Percentiles rank a stretch among this genome's conserved stretches.
These are phyloP conservation scores for Linderniella brevidens DNA, from an alignment of 257 asterid genomes.

Conservation along the genomic window DNA sequence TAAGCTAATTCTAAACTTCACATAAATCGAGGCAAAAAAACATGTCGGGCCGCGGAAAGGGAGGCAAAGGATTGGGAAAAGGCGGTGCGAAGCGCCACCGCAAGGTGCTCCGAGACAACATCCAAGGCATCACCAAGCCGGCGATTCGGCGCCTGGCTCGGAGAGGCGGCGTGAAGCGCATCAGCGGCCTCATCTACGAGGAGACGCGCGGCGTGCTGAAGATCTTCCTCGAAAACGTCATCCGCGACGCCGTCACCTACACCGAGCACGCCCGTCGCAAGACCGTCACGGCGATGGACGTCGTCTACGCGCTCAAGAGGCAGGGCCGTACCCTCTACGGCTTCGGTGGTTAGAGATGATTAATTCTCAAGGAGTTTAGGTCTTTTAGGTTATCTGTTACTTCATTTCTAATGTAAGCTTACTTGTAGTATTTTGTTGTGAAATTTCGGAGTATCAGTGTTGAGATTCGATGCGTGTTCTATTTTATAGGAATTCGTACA, in stretches of 20 bases:
- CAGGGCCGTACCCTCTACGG: slow-evolving; percentile 1
- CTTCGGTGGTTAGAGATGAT: background rate
- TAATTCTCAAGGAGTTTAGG: background rate
- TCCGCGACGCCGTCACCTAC: no score
- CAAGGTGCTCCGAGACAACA: background rate
- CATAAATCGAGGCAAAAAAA: background rate
- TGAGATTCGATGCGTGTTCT: no score
- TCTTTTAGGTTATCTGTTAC: no score
- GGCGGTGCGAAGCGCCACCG: slow-evolving; percentile 4
- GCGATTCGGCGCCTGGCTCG: slow-evolving; percentile 1
- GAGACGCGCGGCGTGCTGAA: background rate
- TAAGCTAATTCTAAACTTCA: no score
- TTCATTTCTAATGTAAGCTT: no score
- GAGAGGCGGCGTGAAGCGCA: slow-evolving; percentile 1
- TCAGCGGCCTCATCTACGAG: background rate
- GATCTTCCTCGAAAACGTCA: no score
- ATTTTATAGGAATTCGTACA: no score
- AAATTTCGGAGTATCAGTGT: no score
- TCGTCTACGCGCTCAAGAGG: slow-evolving; percentile 1
- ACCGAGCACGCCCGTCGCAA: background rate
- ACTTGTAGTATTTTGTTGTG: no score
- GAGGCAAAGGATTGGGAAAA: background rate
- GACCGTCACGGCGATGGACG: slow-evolving; percentile 3
- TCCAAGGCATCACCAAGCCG: background rate
- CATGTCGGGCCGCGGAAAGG: slow-evolving; percentile 1